Base-by-base conservation (phyloP, 352 stramenopile genomes). In the Globisporangium radiosum region DNA sequence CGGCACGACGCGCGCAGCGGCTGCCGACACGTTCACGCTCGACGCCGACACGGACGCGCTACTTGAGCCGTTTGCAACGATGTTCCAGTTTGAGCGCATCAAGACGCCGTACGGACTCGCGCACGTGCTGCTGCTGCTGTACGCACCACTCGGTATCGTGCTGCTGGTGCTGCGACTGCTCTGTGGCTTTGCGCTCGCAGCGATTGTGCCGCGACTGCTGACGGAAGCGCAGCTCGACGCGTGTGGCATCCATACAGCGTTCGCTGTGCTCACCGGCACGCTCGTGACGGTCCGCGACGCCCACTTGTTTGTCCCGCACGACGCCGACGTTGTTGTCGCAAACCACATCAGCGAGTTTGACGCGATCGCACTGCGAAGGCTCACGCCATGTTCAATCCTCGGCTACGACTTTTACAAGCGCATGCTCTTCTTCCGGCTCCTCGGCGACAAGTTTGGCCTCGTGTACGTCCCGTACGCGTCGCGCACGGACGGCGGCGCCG, bases 401-500 rank as follows among this genome's bases (percentile, higher is more conserved):
- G 80, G 80, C 48, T 90, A 90, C 71, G 80, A 88, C n/a, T 88
- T 90, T n/a, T 90, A 88, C 75, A 84, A 90, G 64, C 81, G 81
- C 40, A 84, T 87, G 76, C 61, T 90, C 15, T 81, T 88, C 43
- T 88, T 87, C 65, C 70, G 71, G 40, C 60, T 88, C 43, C 60
- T 88, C 11, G 70, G 76, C 8, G 76, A 87, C 57, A 85, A 80
- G 42, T 74, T 75, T 51, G 80, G 80, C 11, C 60, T 88, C 33
- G 70, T 90, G 9, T 90, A 86, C 52, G 80, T 88, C 37, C 80
- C 80, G 7, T 86, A 88, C 65, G 68, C 59, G n/a, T 90, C 80
- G 7, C 71, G 80, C 15, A 74, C 75, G 38, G 74, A 88, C 47
- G 80, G 80, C 51, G 70, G 72, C 54, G 69, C 60, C 13, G 54